These are phyloP conservation scores for Camellia granthamiana DNA, from an alignment of 148 eudicot genomes.

Conservation along the genomic window DNA sequence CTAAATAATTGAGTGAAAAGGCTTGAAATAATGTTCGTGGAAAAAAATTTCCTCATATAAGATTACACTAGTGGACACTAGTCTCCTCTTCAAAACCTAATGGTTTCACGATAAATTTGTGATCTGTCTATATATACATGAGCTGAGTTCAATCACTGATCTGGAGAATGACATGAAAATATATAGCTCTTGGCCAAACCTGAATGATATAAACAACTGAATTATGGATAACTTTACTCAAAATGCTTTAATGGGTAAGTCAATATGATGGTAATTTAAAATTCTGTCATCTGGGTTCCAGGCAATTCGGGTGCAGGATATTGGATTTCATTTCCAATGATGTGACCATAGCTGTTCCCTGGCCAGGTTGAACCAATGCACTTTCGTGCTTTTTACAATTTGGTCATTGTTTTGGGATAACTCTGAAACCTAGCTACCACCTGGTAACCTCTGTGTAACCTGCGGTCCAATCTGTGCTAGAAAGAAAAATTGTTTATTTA, in stretches of 20 bases:
- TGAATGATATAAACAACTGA: conserved; percentile 2
- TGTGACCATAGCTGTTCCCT: background rate
- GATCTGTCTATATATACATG: background rate
- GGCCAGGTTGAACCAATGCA: background rate
- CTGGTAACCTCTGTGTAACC: background rate
- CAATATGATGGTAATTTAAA: background rate
- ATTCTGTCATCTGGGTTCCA: background rate
- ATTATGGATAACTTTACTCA: background rate
- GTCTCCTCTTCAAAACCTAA: background rate
- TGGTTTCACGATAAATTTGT: background rate
- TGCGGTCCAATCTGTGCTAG: background rate
- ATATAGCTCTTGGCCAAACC: background rate
- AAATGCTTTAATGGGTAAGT: background rate
- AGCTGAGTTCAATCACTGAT: background rate
- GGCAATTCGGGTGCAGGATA: background rate
- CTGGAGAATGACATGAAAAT: background rate
- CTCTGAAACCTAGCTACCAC: background rate
- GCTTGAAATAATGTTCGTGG: background rate
- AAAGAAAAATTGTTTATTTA: background rate
- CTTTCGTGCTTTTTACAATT: background rate
- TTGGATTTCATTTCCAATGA: background rate
- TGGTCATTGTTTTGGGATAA: background rate
- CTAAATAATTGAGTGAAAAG: background rate
- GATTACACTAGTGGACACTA: background rate
- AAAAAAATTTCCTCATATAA: background rate